Percentiles rank a stretch among this genome's conserved stretches.
phyloP scores from a whole-genome alignment of 805 yeast species.

The Ogataea glucozyma region DNA sequence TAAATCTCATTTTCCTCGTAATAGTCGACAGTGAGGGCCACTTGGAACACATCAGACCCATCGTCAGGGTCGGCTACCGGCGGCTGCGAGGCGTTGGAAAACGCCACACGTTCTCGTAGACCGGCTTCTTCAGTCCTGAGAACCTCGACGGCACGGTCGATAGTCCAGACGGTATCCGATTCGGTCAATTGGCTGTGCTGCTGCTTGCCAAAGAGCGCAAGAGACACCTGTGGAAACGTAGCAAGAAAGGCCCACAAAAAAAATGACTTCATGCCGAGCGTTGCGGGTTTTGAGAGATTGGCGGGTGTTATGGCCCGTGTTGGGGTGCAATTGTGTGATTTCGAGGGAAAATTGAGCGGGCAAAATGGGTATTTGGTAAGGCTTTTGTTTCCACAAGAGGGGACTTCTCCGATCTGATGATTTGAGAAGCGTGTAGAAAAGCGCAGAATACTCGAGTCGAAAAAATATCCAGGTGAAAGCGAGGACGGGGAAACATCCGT shows the following conservation, averaged over 20 bases:
- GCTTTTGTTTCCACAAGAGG: no score
- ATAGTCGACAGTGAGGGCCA: constrained; percentile 34
- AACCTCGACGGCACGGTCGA: constrained; percentile 10
- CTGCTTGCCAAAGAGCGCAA: background rate
- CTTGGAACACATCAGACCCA: constrained; percentile 13
- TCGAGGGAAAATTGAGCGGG: no score
- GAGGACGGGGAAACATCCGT: no score
- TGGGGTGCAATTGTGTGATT: no score
- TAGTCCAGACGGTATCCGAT: constrained; percentile 1
- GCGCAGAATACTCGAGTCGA: no score
- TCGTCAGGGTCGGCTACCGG: constrained; percentile 1
- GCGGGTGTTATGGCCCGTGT: no score
- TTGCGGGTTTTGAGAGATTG: no score
- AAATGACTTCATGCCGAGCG: no score
- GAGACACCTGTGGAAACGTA: background rate
- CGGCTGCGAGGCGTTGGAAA: constrained; percentile 3
- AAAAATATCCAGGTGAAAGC: no score
- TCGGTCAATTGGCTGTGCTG: background rate
- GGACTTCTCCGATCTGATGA: no score
- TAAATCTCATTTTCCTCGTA: constrained; percentile 22
- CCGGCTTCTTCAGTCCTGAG: constrained; percentile 13
- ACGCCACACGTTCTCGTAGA: constrained; percentile 7
- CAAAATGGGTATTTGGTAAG: no score
- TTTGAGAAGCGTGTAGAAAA: no score
- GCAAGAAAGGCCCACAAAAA: background rate